Evolutionary conservation across 208 protist species (phyloP), one percentile per base, ranked within the genome.

Genomic region (Leishmania amazonensis): DNA sequence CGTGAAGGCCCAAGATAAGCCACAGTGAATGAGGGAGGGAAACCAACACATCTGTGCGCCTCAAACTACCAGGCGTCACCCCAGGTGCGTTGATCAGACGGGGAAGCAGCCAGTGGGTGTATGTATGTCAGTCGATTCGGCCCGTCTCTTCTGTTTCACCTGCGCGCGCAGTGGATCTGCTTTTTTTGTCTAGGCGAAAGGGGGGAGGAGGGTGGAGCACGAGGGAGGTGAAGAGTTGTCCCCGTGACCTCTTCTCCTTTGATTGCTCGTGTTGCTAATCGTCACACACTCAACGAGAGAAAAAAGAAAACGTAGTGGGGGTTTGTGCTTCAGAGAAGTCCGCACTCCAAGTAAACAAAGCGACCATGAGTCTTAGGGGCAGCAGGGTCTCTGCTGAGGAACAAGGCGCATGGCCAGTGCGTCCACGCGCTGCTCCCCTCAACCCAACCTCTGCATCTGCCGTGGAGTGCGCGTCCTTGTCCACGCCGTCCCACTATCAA

Each of bases 1-100:
- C 4, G 8, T 70, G 71, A 45, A 81, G 47, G 54, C 82, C 3
- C 78, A 78, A 40, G 68, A 58, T 38, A 42, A 73, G 3, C 58
- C 75, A 35, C 38, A 78, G 57, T 49, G 54, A 85, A 35, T 74
- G 38, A 42, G 73, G n/a, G 17, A 54, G 24, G 40, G 8, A 72
- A 77, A 35, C 58, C 53, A 1, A 80, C n/a, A 58, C 17, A 24
- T 4, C 28, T n/a, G n/a, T 53, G 70, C 45, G 19, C n/a, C 8
- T 75, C 67, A 7, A 15, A 72, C 40, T 72, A 38, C 15, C 67
- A 47, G 38, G 21, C 21, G 67, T 24, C 40, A 47, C 40, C 21
- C 21, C 70, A 35, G 70, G 40, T 2, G 67, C 40, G 40, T 35
- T 72, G 40, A 31, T 45, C 67, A 47, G 40, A 70, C 64, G 35